Percentiles rank a stretch among this genome's conserved stretches.
Conservation (phyloP, 306 rosid species). For the Delonix regia region DNA sequence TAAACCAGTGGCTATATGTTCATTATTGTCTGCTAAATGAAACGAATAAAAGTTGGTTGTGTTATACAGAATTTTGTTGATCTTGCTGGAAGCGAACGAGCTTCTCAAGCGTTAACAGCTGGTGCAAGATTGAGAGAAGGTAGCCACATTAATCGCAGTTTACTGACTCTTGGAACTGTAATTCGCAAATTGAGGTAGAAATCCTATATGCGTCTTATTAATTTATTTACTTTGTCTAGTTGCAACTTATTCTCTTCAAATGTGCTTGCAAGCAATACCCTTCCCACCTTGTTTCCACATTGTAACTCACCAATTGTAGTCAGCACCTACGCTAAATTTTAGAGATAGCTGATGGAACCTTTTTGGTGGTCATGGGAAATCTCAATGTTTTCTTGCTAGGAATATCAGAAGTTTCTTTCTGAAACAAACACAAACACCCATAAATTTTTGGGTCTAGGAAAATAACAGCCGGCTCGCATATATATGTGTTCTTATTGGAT, state of each 20-base stretch:
- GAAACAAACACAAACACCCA: slow-evolving; percentile 5
- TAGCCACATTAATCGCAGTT: slow-evolving; percentile 90
- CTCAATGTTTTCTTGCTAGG: slow-evolving; percentile 8
- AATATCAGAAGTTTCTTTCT: slow-evolving; percentile 18
- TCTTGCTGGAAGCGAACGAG: slow-evolving; percentile 94
- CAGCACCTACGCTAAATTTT: not conserved
- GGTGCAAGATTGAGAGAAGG: slow-evolving; percentile 94
- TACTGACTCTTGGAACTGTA: slow-evolving; percentile 85
- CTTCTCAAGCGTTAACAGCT: slow-evolving; percentile 78
- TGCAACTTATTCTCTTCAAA: slow-evolving; percentile 1
- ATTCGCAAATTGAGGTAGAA: slow-evolving; percentile 86
- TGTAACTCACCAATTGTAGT: not conserved
- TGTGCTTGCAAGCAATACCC: slow-evolving; percentile 1
- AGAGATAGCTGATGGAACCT: slow-evolving; percentile 20
- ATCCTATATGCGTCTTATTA: not conserved
- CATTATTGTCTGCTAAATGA: slow-evolving; percentile 11
- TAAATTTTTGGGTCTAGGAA: slow-evolving; percentile 3
- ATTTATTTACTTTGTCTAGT: not conserved
- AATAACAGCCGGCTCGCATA: not conserved
- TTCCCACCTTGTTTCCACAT: not conserved
- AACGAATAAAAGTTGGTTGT: slow-evolving; percentile 15
- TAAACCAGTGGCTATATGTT: not conserved
- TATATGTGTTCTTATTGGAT: slow-evolving; percentile 3
- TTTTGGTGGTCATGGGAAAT: slow-evolving; percentile 1
- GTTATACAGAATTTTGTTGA: slow-evolving; percentile 83